A percentile compares a stretch with the other conserved stretches of the same genome.
Conservation (phyloP, 257 asterid species). For the Solanum bukasovii region DNA sequence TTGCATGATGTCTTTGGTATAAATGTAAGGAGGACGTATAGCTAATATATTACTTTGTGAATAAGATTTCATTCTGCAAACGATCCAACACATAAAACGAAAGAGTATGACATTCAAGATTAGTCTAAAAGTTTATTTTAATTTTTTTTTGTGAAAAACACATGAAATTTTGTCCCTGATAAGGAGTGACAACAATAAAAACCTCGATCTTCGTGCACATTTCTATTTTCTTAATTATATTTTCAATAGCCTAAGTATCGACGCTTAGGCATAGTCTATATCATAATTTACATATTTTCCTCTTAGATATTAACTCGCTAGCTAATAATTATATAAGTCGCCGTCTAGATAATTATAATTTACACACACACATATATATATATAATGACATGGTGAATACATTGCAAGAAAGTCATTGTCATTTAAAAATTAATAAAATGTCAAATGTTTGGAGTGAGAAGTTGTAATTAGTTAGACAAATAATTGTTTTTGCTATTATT, state of each 20-base stretch:
- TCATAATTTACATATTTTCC: too few relatives aligned
- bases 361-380: too few relatives aligned
- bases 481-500: not conserved
- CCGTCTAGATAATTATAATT: too few relatives aligned
- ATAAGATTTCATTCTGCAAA: not conserved
- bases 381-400: not conserved
- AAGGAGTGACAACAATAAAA: not conserved
- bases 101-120: not conserved
- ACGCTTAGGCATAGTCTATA: too few relatives aligned
- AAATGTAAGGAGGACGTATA: not conserved
- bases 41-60: not conserved
- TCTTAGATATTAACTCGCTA: too few relatives aligned
- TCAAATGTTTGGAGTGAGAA: not conserved
- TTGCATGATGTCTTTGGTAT: not conserved
- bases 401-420: not conserved
- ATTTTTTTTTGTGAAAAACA: too few relatives aligned
- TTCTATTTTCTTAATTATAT: too few relatives aligned
- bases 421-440: not conserved
- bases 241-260: too few relatives aligned
- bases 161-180: not conserved
- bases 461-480: not conserved
- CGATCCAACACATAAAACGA: not conserved
- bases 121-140: too few relatives aligned
- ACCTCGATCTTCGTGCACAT: not conserved
- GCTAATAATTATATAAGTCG: too few relatives aligned